Evolutionary conservation across 805 yeast species (phyloP).

Genomic region (Kodamaea laetipori): DNA sequence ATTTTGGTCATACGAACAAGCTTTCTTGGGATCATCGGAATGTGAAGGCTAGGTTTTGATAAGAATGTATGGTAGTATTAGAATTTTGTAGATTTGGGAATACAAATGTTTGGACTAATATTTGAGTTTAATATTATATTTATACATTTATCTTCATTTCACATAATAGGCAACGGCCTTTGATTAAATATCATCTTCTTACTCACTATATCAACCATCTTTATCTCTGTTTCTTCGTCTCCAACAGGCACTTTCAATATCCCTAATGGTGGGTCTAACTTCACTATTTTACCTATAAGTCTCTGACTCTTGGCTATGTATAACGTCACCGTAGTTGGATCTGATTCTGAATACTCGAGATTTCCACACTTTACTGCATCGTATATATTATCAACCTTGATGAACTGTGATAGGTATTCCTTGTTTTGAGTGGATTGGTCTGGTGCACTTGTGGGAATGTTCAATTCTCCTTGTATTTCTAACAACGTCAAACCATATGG

Average conservation of each 20-base stretch:
- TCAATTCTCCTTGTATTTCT: slow-evolving; percentile 76
- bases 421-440: slow-evolving; percentile 23
- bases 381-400: slow-evolving; percentile 32
- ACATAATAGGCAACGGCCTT: slow-evolving; percentile 81
- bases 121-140: neutral
- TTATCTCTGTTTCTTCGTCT: slow-evolving; percentile 44
- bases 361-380: slow-evolving; percentile 56
- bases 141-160: slow-evolving; percentile 14
- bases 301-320: slow-evolving; percentile 72
- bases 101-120: too few relatives aligned
- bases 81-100: neutral
- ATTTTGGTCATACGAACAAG: slow-evolving; percentile 1
- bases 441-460: slow-evolving; percentile 45
- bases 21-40: slow-evolving; percentile 14
- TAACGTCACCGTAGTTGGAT: slow-evolving; percentile 50
- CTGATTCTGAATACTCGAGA: slow-evolving; percentile 46
- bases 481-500: slow-evolving; percentile 59
- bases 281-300: slow-evolving; percentile 59
- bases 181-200: slow-evolving; percentile 63
- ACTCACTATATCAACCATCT: slow-evolving; percentile 59
- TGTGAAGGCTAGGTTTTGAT: slow-evolving; percentile 8
- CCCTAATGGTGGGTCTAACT: slow-evolving; percentile 66
- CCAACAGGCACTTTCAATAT: slow-evolving; percentile 50
- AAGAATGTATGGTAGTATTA: too few relatives aligned
- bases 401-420: slow-evolving; percentile 38